These are phyloP conservation scores for Pythium utonaiense DNA, from an alignment of 352 stramenopile genomes.

Conservation along the genomic window DNA sequence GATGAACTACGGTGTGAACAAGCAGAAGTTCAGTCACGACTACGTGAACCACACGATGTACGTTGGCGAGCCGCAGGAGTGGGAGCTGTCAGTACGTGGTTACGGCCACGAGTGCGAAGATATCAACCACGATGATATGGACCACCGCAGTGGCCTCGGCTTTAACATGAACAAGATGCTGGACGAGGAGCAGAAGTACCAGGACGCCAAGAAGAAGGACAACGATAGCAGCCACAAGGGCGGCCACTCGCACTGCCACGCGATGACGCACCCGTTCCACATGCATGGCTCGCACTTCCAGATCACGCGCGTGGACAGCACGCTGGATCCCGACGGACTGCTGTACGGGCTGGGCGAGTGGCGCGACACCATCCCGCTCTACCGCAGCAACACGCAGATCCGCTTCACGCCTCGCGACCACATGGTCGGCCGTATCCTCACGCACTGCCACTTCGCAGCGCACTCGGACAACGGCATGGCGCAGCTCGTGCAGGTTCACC, in stretches of 20 bases:
- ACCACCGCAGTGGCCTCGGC: constrained; percentile 23
- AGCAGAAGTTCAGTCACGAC: constrained; percentile 37
- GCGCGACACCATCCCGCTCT: constrained; percentile 75
- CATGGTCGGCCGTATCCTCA: constrained; percentile 65
- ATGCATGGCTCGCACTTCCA: constrained; percentile 79
- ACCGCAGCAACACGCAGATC: constrained; percentile 55
- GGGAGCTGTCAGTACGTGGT: constrained; percentile 55
- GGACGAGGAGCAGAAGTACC: constrained; percentile 14
- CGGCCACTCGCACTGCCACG: constrained; percentile 40
- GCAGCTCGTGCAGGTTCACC: constrained; percentile 54
- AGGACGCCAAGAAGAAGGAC: constrained; percentile 13
- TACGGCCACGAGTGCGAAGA: constrained; percentile 41
- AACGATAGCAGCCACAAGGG: neutral
- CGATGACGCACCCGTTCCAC: constrained; percentile 80
- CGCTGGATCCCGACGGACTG: constrained; percentile 45
- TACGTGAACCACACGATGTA: constrained; percentile 68
- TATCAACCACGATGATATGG: constrained; percentile 26
- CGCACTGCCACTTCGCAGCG: constrained; percentile 71
- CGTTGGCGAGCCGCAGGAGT: constrained; percentile 64
- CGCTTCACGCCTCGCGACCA: constrained; percentile 61
- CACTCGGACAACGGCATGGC: constrained; percentile 74
- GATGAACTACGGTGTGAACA: constrained; percentile 64
- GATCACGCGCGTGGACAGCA: constrained; percentile 39
- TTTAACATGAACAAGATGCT: constrained; percentile 31
- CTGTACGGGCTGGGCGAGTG: constrained; percentile 66